Evolutionary conservation across 306 rosid species (phyloP).

Genomic region (Lotus japonicus): DNA sequence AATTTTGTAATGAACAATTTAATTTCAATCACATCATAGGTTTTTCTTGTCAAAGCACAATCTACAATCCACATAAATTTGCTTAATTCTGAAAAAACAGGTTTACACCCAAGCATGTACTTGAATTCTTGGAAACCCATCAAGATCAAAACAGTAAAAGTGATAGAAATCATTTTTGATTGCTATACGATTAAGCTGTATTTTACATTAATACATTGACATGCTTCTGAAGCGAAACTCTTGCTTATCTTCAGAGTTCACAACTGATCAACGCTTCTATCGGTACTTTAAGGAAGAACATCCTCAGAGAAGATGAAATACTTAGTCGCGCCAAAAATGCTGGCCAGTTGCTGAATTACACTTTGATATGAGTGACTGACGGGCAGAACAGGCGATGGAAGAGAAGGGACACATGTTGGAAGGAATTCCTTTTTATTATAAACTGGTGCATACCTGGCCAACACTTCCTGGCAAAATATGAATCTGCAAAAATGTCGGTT

Average conservation of each 20-base stretch:
- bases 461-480: conserved; percentile 62
- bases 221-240: conserved; percentile 15
- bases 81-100: not conserved
- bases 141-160: not conserved
- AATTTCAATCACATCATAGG: not conserved
- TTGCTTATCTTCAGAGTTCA: conserved; percentile 7
- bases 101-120: conserved; percentile 6
- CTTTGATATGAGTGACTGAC: conserved; percentile 30
- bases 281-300: conserved; percentile 30
- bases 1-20: conserved; percentile 11
- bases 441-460: conserved; percentile 54
- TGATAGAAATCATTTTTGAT: conserved; percentile 17
- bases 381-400: conserved; percentile 45
- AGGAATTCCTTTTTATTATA: conserved; percentile 49
- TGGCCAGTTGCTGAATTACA: conserved; percentile 48
- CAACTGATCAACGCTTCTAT: conserved; percentile 5
- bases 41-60: not conserved
- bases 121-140: conserved; percentile 11
- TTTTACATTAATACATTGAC: not conserved
- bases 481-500: conserved; percentile 42
- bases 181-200: conserved; percentile 20
- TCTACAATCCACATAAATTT: not conserved
- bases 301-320: conserved; percentile 52
- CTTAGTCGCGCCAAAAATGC: conserved; percentile 50
- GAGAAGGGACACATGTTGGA: conserved; percentile 68